Conservation (phyloP, 1,284 basidiomycete genomes). For the Coniferiporia sulphurascens region DNA sequence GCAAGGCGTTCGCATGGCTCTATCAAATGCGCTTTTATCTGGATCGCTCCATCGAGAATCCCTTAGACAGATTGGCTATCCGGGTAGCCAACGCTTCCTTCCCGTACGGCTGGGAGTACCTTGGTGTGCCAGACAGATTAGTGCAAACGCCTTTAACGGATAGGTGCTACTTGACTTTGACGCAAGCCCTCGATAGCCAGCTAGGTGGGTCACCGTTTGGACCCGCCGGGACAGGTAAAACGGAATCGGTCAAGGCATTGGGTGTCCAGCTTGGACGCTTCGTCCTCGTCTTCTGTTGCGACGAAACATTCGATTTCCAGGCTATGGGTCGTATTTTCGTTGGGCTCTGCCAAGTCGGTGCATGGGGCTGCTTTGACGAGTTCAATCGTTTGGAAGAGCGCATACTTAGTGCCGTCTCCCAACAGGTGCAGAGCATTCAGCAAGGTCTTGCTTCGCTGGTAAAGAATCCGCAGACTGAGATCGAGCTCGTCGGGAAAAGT, state of each 20-base stretch:
- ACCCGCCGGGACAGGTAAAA: conserved; percentile 98
- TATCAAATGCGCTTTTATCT: conserved; percentile 99
- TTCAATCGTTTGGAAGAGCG: conserved; percentile 98
- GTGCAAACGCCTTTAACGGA: conserved; percentile 99
- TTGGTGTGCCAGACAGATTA: conserved; percentile 93
- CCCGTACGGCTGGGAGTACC: conserved; percentile 98
- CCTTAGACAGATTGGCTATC: conserved; percentile 77
- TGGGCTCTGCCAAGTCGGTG: conserved; percentile 97
- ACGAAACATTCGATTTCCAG: conserved; percentile 99
- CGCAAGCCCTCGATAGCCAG: conserved; percentile 92
- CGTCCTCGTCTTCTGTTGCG: conserved; percentile 98
- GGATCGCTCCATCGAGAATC: conserved; percentile 63
- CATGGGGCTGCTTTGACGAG: conserved; percentile 99
- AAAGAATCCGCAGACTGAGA: conserved; percentile 82
- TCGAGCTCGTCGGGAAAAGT: conserved; percentile 94
- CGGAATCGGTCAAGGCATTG: conserved; percentile 98
- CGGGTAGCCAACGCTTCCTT: conserved; percentile 90
- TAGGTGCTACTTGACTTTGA: conserved; percentile 93
- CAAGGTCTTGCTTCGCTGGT: conserved; percentile 83
- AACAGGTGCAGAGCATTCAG: conserved; percentile 98
- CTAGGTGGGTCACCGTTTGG: conserved; percentile 97
- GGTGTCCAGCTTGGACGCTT: conserved; percentile 97
- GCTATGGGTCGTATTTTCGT: conserved; percentile 99
- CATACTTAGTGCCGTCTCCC: conserved; percentile 96
- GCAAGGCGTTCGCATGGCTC: conserved; percentile 86